Evolutionary conservation across 768 basidiomycete species (phyloP), one percentile per base, ranked within the genome.

Genomic region (Multifurca ochricompacta): DNA sequence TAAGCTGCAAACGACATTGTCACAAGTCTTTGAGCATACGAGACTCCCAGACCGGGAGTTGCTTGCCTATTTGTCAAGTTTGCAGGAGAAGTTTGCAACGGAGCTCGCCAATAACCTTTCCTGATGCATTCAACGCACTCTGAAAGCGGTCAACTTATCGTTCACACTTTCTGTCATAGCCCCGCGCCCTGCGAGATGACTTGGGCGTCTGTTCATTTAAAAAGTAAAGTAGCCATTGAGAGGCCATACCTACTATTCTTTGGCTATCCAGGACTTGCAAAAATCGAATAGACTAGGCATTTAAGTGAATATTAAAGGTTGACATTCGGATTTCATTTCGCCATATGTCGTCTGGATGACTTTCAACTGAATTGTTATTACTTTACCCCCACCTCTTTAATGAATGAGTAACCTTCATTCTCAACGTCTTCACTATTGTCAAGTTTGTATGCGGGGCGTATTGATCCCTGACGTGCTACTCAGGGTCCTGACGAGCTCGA

Each of bases 1-100:
- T n/a, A 63, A 90, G 87, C 77, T 91, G 36, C 77, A 78, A 49
- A 83, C 84, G 0, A 85, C 91, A 62, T 78, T 93, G 14, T 77
- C 70, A 1, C 88, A 93, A 68, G 85, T 82, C 0, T 68, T 80
- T 36, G 79, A 87, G 27, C 72, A 90, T 61, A 88, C 89, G 16
- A 74, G 82, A 3, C 75, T 92, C 28, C 87, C 87, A 1, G 82
- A 85, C 50, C 74, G 75, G 56, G 89, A 89, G 42, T 70, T 91
- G 1, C 65, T 80, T 16, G 70, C 71, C 3, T 89, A 89, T 64
- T 71, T 92, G 35, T 73, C 74, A 44, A 74, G 80, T 23, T 77
- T 91, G 61, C 90, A 91, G 65, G 77, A 71, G 54, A 84, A 88
- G 47, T 78, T 87, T 48, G 78, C 82, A 19, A 76, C 74, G 44